These are phyloP conservation scores for Planoprotostelium fungivorum DNA, from an alignment of 78 protist species.

Conservation along the genomic window DNA sequence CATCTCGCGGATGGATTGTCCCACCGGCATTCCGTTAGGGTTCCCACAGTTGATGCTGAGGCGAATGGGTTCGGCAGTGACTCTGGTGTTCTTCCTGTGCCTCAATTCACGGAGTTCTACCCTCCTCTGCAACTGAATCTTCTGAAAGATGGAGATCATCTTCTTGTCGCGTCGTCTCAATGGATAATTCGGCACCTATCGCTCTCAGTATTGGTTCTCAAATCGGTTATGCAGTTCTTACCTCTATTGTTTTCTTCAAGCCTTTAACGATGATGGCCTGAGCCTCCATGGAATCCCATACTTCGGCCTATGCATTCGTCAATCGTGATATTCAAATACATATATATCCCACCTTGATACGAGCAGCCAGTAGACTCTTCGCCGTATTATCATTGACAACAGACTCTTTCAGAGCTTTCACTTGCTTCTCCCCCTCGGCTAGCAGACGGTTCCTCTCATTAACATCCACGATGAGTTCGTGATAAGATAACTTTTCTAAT, in stretches of 20 bases:
- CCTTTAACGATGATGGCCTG: neutral
- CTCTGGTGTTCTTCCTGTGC: neutral
- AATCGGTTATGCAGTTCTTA: neutral
- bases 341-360: neutral
- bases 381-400: neutral
- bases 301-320: neutral
- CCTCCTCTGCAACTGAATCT: neutral
- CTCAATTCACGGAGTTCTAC: neutral
- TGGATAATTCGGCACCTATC: neutral
- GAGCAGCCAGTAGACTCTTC: neutral
- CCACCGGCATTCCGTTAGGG: neutral
- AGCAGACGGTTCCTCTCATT: neutral
- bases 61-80: neutral
- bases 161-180: neutral
- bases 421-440: neutral
- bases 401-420: too few relatives aligned
- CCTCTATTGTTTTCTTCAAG: conserved; percentile 1
- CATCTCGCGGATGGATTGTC: neutral
- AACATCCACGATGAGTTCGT: neutral
- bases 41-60: neutral
- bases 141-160: neutral
- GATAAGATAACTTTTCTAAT: neutral
- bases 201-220: neutral
- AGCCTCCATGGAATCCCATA: neutral
- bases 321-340: neutral